Evolutionary conservation across 148 eudicot genomes (phyloP).

Genomic region (Cornus florida): DNA sequence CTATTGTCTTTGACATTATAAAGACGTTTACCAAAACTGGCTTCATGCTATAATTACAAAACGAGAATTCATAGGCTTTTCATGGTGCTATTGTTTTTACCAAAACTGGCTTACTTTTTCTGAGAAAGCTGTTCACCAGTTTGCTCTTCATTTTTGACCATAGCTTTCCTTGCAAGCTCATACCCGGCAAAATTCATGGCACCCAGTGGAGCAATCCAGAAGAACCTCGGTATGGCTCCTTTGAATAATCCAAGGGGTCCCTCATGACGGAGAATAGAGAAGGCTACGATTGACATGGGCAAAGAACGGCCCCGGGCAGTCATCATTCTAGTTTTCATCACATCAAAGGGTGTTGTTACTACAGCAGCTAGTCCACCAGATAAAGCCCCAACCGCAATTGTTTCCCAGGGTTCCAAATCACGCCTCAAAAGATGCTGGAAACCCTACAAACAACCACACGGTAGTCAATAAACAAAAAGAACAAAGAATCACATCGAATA

Average conservation of each 20-base stretch:
- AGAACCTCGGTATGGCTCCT: constrained; percentile 90
- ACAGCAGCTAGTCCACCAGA: constrained; percentile 94
- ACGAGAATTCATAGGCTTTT: neutral
- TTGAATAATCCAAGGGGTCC: constrained; percentile 93
- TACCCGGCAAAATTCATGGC: constrained; percentile 96
- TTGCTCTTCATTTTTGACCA: constrained; percentile 56
- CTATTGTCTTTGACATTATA: too few species aligned
- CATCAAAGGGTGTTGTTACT: constrained; percentile 88
- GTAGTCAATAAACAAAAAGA: neutral
- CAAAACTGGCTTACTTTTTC: constrained; percentile 27
- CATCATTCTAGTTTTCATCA: constrained; percentile 91
- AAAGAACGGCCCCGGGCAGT: constrained; percentile 74
- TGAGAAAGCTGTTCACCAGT: constrained; percentile 36
- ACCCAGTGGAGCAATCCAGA: constrained; percentile 94
- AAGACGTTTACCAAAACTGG: constrained; percentile 13
- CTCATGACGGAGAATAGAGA: constrained; percentile 69
- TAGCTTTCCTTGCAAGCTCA: constrained; percentile 87
- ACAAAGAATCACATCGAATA: neutral
- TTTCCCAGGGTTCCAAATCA: constrained; percentile 95
- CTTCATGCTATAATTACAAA: constrained; percentile 10
- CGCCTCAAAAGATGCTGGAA: constrained; percentile 69
- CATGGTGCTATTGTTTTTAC: neutral
- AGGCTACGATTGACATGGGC: constrained; percentile 61
- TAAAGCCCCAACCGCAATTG: constrained; percentile 83
- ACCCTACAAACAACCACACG: constrained; percentile 33